phyloP scores from a whole-genome alignment of 805 yeast genomes.

The Isabelozyma heimii region DNA sequence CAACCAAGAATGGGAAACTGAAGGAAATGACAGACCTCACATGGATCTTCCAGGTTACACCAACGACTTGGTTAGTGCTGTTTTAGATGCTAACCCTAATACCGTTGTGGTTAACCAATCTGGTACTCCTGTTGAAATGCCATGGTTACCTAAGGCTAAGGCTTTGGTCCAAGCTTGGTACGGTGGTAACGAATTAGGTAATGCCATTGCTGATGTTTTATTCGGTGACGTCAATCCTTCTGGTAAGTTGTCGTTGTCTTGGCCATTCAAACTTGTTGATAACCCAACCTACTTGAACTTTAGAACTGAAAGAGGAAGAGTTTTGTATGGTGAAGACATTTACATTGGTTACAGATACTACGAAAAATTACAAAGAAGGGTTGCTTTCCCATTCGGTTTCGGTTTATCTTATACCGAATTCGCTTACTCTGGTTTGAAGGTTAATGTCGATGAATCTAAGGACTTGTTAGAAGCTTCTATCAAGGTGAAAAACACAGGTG shows the following conservation, averaged over 20 bases:
- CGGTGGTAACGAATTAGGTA: constrained; percentile 34
- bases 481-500: constrained; percentile 20
- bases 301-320: constrained; percentile 27
- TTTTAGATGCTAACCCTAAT: constrained; percentile 24
- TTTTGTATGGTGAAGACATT: constrained; percentile 31
- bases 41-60: constrained; percentile 29
- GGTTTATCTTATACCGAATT: constrained; percentile 31
- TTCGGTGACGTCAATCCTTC: constrained; percentile 31
- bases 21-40: constrained; percentile 26
- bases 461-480: constrained; percentile 15
- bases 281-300: constrained; percentile 30
- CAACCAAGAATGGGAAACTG: constrained; percentile 28
- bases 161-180: constrained; percentile 32
- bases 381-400: constrained; percentile 31
- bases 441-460: constrained; percentile 11
- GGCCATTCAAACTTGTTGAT: constrained; percentile 20
- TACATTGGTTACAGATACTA: constrained; percentile 30
- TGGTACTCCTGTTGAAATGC: constrained; percentile 32
- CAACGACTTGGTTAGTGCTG: constrained; percentile 21
- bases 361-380: constrained; percentile 22
- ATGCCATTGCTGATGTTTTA: constrained; percentile 30
- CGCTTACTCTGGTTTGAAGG: constrained; percentile 10
- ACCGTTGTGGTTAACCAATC: constrained; percentile 32
- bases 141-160: constrained; percentile 24
- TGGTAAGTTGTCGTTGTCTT: constrained; percentile 24